Evolutionary conservation across 805 yeast genomes (phyloP).

Genomic region (Lachancea cidri): DNA sequence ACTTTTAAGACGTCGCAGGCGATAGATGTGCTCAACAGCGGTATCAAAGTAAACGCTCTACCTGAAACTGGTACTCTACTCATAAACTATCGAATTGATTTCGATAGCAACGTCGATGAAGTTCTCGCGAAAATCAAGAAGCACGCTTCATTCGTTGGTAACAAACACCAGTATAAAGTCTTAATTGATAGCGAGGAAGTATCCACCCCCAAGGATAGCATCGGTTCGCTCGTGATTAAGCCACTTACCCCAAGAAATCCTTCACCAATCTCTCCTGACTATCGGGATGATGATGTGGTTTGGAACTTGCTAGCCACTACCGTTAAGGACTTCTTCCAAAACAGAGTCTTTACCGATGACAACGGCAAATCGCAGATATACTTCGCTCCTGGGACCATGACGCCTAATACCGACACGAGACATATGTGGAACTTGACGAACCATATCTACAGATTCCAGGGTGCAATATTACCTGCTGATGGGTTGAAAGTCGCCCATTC

Average conservation of each 20-base stretch:
- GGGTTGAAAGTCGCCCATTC: conserved; percentile 41
- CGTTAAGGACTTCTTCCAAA: conserved; percentile 55
- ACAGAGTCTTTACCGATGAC: conserved; percentile 18
- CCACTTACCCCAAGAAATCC: conserved; percentile 36
- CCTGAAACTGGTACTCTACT: conserved; percentile 51
- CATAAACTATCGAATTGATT: conserved; percentile 55
- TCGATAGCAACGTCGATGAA: conserved; percentile 41
- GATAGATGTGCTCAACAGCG: conserved; percentile 55
- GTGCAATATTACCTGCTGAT: conserved; percentile 5
- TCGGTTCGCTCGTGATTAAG: conserved; percentile 40
- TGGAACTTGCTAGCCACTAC: conserved; percentile 60
- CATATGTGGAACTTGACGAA: conserved; percentile 29
- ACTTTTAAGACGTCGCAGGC: conserved; percentile 54
- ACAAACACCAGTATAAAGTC: conserved; percentile 10
- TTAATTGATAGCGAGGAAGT: conserved; percentile 9
- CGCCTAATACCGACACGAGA: conserved; percentile 15
- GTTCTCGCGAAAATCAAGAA: conserved; percentile 32
- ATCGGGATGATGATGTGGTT: conserved; percentile 29
- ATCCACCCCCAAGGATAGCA: conserved; percentile 7
- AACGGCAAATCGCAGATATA: conserved; percentile 3
- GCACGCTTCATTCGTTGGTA: conserved; percentile 6
- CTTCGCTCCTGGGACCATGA: conserved; percentile 9
- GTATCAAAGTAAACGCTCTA: conserved; percentile 61
- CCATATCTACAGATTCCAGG: conserved; percentile 14
- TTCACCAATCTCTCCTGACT: conserved; percentile 46